These are phyloP conservation scores for Solanum sitiens DNA, from an alignment of 257 asterid genomes.

Conservation along the genomic window DNA sequence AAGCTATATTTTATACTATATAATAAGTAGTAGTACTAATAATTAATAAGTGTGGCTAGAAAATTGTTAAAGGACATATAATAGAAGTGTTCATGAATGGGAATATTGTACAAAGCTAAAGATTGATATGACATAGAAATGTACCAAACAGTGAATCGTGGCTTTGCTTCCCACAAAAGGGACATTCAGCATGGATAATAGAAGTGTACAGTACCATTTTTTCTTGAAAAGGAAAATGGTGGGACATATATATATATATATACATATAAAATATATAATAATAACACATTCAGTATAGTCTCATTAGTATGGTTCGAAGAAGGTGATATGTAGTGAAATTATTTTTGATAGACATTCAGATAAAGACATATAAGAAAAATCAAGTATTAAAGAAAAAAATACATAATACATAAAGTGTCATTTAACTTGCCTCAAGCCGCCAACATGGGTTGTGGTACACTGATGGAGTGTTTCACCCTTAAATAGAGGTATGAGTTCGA, in stretches of 20 bases:
- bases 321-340: background rate
- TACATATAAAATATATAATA: too few species aligned
- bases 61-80: background rate
- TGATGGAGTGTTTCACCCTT: too few species aligned
- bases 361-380: too few species aligned
- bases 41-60: background rate
- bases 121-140: background rate
- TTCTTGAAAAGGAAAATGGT: background rate
- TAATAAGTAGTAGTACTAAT: background rate
- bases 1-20: too few species aligned
- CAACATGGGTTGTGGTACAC: too few species aligned
- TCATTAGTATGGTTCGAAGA: rapidly evolving
- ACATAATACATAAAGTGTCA: background rate
- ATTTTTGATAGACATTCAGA: background rate
- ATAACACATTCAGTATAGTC: too few species aligned
- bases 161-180: background rate
- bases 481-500: rapidly evolving
- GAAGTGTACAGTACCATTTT: background rate
- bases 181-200: background rate
- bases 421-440: background rate
- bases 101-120: background rate
- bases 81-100: background rate
- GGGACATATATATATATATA: background rate
- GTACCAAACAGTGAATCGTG: background rate
- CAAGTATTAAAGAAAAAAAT: background rate